Conservation (phyloP, 192 early-diverging fungal species). For the Gigaspora rosea region DNA sequence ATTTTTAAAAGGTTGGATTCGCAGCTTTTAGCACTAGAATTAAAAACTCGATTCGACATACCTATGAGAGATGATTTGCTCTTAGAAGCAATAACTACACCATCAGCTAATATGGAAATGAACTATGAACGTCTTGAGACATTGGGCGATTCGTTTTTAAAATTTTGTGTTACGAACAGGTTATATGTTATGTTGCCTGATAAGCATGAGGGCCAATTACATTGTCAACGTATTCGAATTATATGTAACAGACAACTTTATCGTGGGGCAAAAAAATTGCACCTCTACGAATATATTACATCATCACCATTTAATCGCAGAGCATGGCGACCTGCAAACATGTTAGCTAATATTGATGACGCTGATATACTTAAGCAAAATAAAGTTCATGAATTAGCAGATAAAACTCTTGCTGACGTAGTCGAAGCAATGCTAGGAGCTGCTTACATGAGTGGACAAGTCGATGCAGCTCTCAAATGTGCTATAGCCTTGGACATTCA, state of each 20-base stretch:
- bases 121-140: conserved; percentile 90
- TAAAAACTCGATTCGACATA: conserved; percentile 45
- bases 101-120: conserved; percentile 63
- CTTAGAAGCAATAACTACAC: conserved; percentile 72
- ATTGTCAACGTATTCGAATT: conserved; percentile 64
- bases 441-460: conserved; percentile 59
- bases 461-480: conserved; percentile 51
- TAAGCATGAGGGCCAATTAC: conserved; percentile 79
- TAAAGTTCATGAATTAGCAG: conserved; percentile 59
- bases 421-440: conserved; percentile 86
- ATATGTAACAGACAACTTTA: conserved; percentile 80
- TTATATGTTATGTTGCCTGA: conserved; percentile 76
- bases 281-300: conserved; percentile 62
- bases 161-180: conserved; percentile 70
- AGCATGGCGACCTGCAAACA: conserved; percentile 54
- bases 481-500: conserved; percentile 61
- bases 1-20: conserved; percentile 63
- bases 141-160: conserved; percentile 88
- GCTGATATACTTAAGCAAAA: conserved; percentile 31
- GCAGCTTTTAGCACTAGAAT: conserved; percentile 51
- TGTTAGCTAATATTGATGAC: conserved; percentile 39
- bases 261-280: conserved; percentile 48
- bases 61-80: conserved; percentile 46
- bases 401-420: conserved; percentile 85
- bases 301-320: conserved; percentile 63